Evolutionary conservation across 169 alveolate genomes (phyloP).

Genomic region (Plasmodium knowlesi): DNA sequence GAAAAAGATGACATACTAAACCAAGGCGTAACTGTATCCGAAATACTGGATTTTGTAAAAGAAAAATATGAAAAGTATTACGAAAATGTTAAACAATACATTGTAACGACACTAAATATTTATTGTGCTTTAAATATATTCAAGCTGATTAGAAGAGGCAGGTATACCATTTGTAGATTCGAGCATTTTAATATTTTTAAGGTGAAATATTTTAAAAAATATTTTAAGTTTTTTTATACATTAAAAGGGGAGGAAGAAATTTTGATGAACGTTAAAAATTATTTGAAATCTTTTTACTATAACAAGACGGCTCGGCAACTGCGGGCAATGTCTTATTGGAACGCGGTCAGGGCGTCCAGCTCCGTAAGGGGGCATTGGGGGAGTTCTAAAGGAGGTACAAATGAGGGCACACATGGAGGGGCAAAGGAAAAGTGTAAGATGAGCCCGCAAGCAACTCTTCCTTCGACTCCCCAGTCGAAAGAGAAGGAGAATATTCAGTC

Average conservation of each 20-base stretch:
- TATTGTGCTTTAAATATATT: slow-evolving; percentile 68
- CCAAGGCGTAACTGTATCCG: slow-evolving; percentile 75
- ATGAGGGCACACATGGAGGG: not conserved
- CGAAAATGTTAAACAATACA: slow-evolving; percentile 70
- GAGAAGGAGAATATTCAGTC: not conserved
- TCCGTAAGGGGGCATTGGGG: not conserved
- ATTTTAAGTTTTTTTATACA: slow-evolving; percentile 47
- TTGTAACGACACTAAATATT: slow-evolving; percentile 46
- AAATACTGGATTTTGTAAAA: slow-evolving; percentile 66
- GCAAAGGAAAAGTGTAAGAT: not conserved
- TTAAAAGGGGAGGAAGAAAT: slow-evolving; percentile 74
- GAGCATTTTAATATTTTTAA: slow-evolving; percentile 48
- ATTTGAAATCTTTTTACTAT: slow-evolving; percentile 64
- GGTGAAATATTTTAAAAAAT: slow-evolving; percentile 62
- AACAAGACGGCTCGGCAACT: slow-evolving; percentile 6
- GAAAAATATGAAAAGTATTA: slow-evolving; percentile 68
- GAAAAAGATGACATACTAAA: slow-evolving; percentile 66
- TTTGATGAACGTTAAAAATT: slow-evolving; percentile 55
- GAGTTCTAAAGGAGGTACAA: not conserved
- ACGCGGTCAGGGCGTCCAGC: not conserved
- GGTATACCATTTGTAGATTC: slow-evolving; percentile 55
- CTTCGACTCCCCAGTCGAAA: not conserved
- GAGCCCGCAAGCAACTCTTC: not conserved
- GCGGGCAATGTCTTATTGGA: not conserved
- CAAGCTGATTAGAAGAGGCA: slow-evolving; percentile 69